Evolutionary conservation across 805 yeast genomes (phyloP).

Genomic region (Wickerhamiella allomyrinae): DNA sequence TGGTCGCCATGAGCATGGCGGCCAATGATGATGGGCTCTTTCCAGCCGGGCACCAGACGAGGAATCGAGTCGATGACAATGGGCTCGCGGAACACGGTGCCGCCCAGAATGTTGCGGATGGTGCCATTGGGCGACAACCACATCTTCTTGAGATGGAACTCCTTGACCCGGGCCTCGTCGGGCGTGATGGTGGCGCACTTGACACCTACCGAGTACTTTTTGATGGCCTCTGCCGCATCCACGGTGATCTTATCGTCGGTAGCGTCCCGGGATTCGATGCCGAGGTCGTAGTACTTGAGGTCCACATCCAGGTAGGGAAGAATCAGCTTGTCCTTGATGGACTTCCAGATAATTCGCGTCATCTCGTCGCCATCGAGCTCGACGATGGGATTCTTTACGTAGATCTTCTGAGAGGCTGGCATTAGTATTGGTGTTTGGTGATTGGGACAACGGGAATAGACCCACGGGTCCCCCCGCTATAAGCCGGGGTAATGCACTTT

Average conservation of each 20-base stretch:
- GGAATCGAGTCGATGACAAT: conserved; percentile 84
- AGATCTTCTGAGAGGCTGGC: conserved; percentile 37
- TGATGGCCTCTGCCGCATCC: conserved; percentile 82
- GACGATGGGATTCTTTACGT: conserved; percentile 77
- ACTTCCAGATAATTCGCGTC: conserved; percentile 92
- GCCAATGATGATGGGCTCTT: conserved; percentile 88
- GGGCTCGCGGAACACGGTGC: conserved; percentile 95
- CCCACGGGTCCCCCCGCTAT: not conserved
- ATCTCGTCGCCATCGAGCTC: conserved; percentile 98
- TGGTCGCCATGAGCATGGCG: conserved; percentile 98
- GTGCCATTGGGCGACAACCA: conserved; percentile 98
- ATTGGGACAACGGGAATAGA: not conserved
- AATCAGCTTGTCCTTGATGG: conserved; percentile 74
- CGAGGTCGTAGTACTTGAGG: conserved; percentile 81
- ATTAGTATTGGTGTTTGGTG: conserved; percentile 9
- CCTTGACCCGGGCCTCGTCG: conserved; percentile 78
- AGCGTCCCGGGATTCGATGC: conserved; percentile 71
- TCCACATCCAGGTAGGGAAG: conserved; percentile 77
- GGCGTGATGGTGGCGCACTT: conserved; percentile 99
- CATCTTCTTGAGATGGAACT: conserved; percentile 84
- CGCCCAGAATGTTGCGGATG: conserved; percentile 86
- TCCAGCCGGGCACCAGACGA: conserved; percentile 81
- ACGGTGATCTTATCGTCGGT: conserved; percentile 80
- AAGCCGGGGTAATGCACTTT: conserved; percentile 1
- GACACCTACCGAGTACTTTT: conserved; percentile 81